Conservation (phyloP, 2,329 filamentous ascomycete species). For the Aspergillus transmontanensis region DNA sequence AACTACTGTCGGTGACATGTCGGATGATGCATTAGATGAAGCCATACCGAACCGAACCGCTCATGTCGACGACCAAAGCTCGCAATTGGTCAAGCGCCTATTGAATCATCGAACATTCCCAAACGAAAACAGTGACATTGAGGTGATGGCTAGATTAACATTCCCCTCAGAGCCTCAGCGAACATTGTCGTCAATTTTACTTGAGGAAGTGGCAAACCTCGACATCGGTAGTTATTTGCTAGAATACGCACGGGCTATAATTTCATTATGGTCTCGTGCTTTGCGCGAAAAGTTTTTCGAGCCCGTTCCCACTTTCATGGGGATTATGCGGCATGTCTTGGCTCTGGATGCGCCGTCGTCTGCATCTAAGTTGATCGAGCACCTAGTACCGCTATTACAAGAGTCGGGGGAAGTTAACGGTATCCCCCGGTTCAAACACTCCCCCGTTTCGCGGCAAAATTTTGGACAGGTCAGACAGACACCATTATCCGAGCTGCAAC, state of each 20-base stretch:
- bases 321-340: conserved; percentile 44
- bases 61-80: conserved; percentile 26
- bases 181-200: conserved; percentile 56
- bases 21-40: conserved; percentile 24
- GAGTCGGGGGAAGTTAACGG: conserved; percentile 57
- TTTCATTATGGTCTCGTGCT: conserved; percentile 59
- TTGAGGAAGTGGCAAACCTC: conserved; percentile 52
- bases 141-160: conserved; percentile 53
- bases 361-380: conserved; percentile 39
- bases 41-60: conserved; percentile 27
- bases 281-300: conserved; percentile 56
- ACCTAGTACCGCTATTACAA: conserved; percentile 45
- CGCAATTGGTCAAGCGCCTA: conserved; percentile 55
- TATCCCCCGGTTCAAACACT: conserved; percentile 52
- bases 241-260: conserved; percentile 53
- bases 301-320: conserved; percentile 46
- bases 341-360: conserved; percentile 40
- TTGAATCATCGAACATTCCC: conserved; percentile 57
- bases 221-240: conserved; percentile 50
- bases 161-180: conserved; percentile 56
- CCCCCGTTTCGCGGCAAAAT: conserved; percentile 44
- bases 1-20: conserved; percentile 26
- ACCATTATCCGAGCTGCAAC: conserved; percentile 45
- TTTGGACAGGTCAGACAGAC: conserved; percentile 43
- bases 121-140: conserved; percentile 54